Conservation (phyloP, 768 basidiomycete genomes). For the Coprinopsis marcescibilis region DNA sequence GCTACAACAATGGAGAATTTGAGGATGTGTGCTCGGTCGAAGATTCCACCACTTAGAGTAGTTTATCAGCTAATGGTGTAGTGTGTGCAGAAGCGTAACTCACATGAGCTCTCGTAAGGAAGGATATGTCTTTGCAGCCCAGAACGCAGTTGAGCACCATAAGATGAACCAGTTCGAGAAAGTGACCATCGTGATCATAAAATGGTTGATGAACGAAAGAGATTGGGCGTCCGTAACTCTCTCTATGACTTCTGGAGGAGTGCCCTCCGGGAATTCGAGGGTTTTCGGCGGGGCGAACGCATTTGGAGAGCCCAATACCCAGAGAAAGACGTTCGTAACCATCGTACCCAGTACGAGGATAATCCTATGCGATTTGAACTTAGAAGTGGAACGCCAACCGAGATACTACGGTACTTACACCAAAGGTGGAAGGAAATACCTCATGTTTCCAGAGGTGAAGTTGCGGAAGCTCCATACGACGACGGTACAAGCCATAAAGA, state of each 20-base stretch:
- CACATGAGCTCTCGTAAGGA: slow-evolving; percentile 1
- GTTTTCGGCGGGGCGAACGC: too few species aligned
- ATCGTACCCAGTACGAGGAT: neutral
- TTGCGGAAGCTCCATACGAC: slow-evolving; percentile 1
- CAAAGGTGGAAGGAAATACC: slow-evolving; percentile 3
- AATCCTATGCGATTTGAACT: neutral
- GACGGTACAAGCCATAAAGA: slow-evolving; percentile 1
- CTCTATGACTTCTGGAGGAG: neutral
- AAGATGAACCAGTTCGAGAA: neutral
- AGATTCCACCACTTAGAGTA: neutral
- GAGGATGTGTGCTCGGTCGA: slow-evolving; percentile 4
- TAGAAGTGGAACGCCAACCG: neutral
- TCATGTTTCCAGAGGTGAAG: slow-evolving; percentile 1
- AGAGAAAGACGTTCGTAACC: too few species aligned
- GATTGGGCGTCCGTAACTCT: neutral
- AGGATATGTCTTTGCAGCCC: neutral
- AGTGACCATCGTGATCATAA: neutral
- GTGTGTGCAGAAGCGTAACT: neutral
- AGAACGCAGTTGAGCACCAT: neutral
- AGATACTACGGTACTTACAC: neutral
- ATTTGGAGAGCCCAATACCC: too few species aligned
- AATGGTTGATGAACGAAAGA: neutral
- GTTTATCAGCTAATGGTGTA: too few species aligned
- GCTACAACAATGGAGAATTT: slow-evolving; percentile 1
- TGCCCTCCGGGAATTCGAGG: neutral